Evolutionary conservation across 768 basidiomycete genomes (phyloP).

Genomic region (Hericium erinaceus): DNA sequence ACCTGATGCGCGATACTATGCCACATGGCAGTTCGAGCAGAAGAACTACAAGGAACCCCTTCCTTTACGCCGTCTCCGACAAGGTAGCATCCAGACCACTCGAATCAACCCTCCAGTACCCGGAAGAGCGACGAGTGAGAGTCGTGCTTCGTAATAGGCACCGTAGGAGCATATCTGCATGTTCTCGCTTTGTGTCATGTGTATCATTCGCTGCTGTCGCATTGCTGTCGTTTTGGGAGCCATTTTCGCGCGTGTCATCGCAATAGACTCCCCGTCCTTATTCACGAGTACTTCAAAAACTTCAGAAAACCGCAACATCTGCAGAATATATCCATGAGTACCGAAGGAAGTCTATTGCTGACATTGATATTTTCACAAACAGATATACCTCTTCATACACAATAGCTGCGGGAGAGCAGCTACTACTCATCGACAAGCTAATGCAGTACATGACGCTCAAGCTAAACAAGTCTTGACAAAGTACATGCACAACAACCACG

Average conservation of each 20-base stretch:
- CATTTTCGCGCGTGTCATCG: too few species aligned
- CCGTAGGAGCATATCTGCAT: not conserved
- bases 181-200: not conserved
- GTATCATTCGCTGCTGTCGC: not conserved
- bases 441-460: slow-evolving; percentile 12
- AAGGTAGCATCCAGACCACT: slow-evolving; percentile 10
- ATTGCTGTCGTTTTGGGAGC: not conserved
- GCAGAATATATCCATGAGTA: not conserved
- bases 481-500: slow-evolving; percentile 14
- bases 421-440: slow-evolving; percentile 5
- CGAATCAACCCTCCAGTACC: not conserved
- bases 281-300: too few species aligned
- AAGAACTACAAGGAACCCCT: slow-evolving; percentile 33
- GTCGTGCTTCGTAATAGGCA: not conserved
- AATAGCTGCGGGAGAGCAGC: not conserved
- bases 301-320: too few species aligned
- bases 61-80: slow-evolving; percentile 17
- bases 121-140: not conserved
- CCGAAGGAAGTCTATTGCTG: not conserved
- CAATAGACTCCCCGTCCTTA: too few species aligned
- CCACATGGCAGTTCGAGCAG: slow-evolving; percentile 41
- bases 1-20: slow-evolving; percentile 39
- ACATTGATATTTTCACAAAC: not conserved
- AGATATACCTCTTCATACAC: not conserved
- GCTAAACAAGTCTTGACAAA: slow-evolving; percentile 16